These are phyloP conservation scores for Ophiostoma populinum DNA, from an alignment of 2,329 filamentous ascomycete species.

Conservation along the genomic window DNA sequence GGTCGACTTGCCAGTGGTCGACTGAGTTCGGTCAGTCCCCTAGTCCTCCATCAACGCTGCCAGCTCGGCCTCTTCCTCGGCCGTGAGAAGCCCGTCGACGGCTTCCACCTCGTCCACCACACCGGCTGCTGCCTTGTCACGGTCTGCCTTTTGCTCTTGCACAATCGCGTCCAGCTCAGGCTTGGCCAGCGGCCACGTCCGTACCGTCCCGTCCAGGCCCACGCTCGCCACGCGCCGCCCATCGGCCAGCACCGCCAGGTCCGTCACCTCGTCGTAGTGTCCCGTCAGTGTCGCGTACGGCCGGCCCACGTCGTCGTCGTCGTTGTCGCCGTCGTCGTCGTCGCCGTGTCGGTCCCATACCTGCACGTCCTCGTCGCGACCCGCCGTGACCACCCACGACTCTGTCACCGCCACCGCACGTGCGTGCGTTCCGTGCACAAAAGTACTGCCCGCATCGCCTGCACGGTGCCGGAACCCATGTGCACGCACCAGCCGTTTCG, in stretches of 20 bases:
- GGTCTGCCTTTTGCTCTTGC: conserved; percentile 29
- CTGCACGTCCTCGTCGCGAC: conserved; percentile 79
- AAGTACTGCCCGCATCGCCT: conserved; percentile 45
- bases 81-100: conserved; percentile 45
- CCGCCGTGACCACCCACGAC: conserved; percentile 70
- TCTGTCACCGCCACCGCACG: conserved; percentile 61
- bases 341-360: conserved; percentile 74
- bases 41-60: conserved; percentile 83
- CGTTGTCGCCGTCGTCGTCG: conserved; percentile 76
- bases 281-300: conserved; percentile 61
- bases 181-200: conserved; percentile 63
- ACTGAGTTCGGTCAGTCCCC: too few relatives aligned
- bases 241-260: conserved; percentile 45
- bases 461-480: conserved; percentile 32
- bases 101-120: conserved; percentile 50
- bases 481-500: conserved; percentile 57
- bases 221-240: conserved; percentile 52
- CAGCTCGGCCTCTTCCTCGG: conserved; percentile 79
- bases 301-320: conserved; percentile 39
- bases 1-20: too few relatives aligned
- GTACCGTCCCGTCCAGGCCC: conserved; percentile 76
- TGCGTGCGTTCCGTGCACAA: conserved; percentile 79
- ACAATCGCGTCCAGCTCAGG: conserved; percentile 33
- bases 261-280: conserved; percentile 88
- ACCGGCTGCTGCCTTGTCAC: conserved; percentile 21